phyloP scores from a whole-genome alignment of 2,329 filamentous ascomycete genomes.

The Berkeleyomyces basicola region DNA sequence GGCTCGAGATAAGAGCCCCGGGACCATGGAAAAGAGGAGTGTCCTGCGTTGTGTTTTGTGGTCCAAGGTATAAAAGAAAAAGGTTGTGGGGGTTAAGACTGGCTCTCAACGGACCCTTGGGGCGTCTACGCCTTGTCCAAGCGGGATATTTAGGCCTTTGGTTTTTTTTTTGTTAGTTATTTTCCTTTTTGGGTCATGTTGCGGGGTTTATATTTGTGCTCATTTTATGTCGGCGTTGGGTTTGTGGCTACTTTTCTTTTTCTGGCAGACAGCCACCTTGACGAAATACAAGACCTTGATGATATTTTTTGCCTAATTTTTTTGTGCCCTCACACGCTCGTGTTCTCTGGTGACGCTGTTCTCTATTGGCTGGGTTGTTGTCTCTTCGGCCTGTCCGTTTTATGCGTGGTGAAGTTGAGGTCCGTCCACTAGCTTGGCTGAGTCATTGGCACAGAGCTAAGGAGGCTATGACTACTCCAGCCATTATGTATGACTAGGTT shows the following conservation, averaged over 20 bases:
- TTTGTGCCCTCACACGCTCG: background rate
- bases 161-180: too few species aligned
- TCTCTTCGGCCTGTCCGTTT: background rate
- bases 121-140: background rate
- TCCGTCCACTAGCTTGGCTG: background rate
- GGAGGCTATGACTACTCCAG: background rate
- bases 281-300: background rate
- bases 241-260: background rate
- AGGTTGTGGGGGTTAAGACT: background rate
- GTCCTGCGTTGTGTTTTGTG: too few species aligned
- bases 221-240: background rate
- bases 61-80: slow-evolving; percentile 12
- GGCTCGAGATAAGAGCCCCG: background rate
- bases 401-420: background rate
- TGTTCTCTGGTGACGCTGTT: background rate
- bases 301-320: background rate
- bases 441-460: background rate
- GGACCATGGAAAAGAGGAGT: background rate
- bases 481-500: background rate
- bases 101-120: background rate
- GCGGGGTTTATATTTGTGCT: slow-evolving; percentile 1
- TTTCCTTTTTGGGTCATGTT: background rate
- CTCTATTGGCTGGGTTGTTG: background rate
- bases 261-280: background rate
- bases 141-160: background rate